Base-by-base conservation (phyloP, 1,284 basidiomycete genomes). In the Ceratobasidium sp. region DNA sequence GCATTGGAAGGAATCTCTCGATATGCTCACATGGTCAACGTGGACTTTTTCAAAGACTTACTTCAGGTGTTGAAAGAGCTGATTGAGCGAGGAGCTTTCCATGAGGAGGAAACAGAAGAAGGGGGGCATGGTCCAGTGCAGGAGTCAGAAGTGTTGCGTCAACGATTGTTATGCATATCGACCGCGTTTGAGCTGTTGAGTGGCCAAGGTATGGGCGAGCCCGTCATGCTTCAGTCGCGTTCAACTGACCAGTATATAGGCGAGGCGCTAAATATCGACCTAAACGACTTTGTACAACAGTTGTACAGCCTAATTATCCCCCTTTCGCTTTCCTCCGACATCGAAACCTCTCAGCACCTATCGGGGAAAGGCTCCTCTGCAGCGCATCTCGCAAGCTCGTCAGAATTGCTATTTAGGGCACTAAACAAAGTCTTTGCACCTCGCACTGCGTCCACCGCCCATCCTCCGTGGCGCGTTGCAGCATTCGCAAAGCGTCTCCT, bases 31-130 rank as follows among this genome's bases (percentile, higher is more conserved):
- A 86, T 98, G 69, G 94, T 99, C 79, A 99, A 98, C 79, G 87
- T 99, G 75, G 97, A 99, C 78, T 99, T 99, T 80, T 99, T 99
- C 87, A 90, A 91, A 73, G 97, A 99, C 80, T 82, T 99, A 53
- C 85, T 99, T 79, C 84, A 87, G 62, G 94, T 97, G 1, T 83
- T 99, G 35, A 92, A 93, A 77, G 84, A 84, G 69, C 87, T 94
- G 68, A 87, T 97, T 73, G 76, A 80, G 67, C 83, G 84, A 71
- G 72, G 76, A 64, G 52, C 72, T 50, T 70, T 72, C 49, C 73
- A 72, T 27, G 71, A 70, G 5, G 70, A 72, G n/a, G 72, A 71
- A 15, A 70, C 76, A 52, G 74, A 82, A 56, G 80, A 79, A 38
- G 78, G 79, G 34, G 82, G 83, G 62, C 79, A 82, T 15, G 82